A percentile compares a stretch with the other conserved stretches of the same genome.
These are phyloP conservation scores for Gracilaria domingensis DNA, from an alignment of 23 red algal genomes.

Conservation along the genomic window DNA sequence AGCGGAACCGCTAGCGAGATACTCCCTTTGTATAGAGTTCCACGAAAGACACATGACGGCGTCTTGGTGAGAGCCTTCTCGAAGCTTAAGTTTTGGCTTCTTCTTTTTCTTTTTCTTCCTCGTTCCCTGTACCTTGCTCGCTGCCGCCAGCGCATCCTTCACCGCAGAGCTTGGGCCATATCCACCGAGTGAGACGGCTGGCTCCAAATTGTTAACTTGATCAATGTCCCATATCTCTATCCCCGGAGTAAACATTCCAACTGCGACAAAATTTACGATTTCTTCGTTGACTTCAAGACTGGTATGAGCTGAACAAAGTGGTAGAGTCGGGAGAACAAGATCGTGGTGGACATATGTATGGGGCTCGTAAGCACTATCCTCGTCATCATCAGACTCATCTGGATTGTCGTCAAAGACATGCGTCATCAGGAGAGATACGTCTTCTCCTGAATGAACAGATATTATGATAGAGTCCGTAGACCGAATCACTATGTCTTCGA, in stretches of 20 bases:
- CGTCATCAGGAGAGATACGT: slow-evolving; percentile 70
- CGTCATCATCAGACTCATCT: slow-evolving; percentile 54
- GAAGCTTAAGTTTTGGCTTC: slow-evolving; percentile 51
- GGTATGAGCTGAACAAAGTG: slow-evolving; percentile 84
- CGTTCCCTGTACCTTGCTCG: slow-evolving; percentile 7
- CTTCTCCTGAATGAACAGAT: slow-evolving; percentile 68
- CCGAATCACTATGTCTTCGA: slow-evolving; percentile 75
- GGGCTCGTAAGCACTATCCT: slow-evolving; percentile 54
- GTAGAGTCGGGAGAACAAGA: slow-evolving; percentile 85
- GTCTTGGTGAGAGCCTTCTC: slow-evolving; percentile 61
- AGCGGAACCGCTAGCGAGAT: slow-evolving; percentile 91
- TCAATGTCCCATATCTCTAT: slow-evolving; percentile 96
- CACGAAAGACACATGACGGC: slow-evolving; percentile 88
- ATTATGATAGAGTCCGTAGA: slow-evolving; percentile 79
- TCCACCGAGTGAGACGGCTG: slow-evolving; percentile 81
- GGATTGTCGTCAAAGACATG: slow-evolving; percentile 74
- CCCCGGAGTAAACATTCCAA: slow-evolving; percentile 88
- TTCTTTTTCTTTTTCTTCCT: slow-evolving; percentile 48
- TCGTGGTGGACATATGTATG: slow-evolving; percentile 98
- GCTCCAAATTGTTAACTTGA: slow-evolving; percentile 81
- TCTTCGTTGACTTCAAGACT: slow-evolving; percentile 16
- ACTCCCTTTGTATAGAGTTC: slow-evolving; percentile 73
- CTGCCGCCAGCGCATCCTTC: slow-evolving; percentile 13
- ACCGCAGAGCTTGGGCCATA: slow-evolving; percentile 26
- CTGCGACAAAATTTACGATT: slow-evolving; percentile 70